Conservation (phyloP, 2,329 filamentous ascomycete genomes). For the Penicillium concentricum region DNA sequence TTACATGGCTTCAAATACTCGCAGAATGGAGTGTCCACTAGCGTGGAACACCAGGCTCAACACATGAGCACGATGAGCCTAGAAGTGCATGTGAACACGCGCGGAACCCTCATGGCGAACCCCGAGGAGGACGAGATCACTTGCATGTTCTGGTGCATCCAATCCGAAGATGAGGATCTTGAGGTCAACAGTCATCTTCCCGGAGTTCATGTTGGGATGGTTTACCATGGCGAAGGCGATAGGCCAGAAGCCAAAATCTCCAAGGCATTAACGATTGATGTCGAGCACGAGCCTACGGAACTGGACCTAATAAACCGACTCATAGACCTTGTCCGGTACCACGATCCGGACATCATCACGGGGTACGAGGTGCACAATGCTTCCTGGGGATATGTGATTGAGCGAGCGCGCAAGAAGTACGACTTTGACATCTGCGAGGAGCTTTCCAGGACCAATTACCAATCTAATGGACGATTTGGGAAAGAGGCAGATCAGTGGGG, state of each 20-base stretch:
- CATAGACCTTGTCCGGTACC: constrained; percentile 76
- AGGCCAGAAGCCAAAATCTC: constrained; percentile 60
- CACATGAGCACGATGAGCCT: constrained; percentile 98
- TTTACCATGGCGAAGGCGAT: constrained; percentile 67
- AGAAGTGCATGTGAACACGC: constrained; percentile 86
- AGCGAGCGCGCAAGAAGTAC: constrained; percentile 80
- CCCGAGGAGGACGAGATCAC: constrained; percentile 86
- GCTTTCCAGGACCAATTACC: constrained; percentile 80
- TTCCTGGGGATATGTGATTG: constrained; percentile 95
- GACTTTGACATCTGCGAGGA: constrained; percentile 90
- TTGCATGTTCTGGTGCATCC: constrained; percentile 86
- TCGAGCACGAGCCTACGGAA: constrained; percentile 75
- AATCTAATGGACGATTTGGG: constrained; percentile 79
- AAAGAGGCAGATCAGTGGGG: constrained; percentile 90
- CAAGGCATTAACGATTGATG: constrained; percentile 60
- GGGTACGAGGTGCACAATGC: constrained; percentile 92
- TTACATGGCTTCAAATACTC: constrained; percentile 83
- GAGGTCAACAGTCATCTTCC: constrained; percentile 51
- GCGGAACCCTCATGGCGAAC: constrained; percentile 77
- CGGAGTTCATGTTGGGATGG: constrained; percentile 64
- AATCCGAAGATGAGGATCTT: constrained; percentile 66
- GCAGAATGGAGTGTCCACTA: constrained; percentile 70
- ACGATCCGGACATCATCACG: constrained; percentile 89
- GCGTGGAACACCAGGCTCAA: constrained; percentile 77
- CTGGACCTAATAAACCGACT: constrained; percentile 82